These are phyloP conservation scores for Paecilomyces formosus DNA, from an alignment of 2,329 filamentous ascomycete species.

Conservation along the genomic window DNA sequence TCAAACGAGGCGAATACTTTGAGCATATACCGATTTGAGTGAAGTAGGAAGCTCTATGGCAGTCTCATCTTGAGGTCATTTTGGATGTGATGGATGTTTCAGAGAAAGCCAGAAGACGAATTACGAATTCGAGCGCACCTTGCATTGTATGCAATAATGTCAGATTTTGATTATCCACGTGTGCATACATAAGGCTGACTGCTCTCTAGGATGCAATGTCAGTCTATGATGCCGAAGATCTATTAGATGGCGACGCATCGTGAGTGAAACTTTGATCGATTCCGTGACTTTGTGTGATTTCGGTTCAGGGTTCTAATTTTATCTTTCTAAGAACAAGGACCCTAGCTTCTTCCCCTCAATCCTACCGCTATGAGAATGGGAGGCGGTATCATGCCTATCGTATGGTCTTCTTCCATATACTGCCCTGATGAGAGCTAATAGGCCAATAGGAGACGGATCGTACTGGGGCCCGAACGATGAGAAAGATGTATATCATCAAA, in stretches of 20 bases:
- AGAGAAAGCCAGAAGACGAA: background rate
- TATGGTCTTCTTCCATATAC: background rate
- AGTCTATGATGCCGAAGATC: background rate
- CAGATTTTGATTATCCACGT: background rate
- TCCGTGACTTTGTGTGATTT: background rate
- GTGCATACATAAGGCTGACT: background rate
- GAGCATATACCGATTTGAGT: background rate
- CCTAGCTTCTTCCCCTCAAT: conserved; percentile 17
- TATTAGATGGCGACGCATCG: background rate
- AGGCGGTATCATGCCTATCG: conserved; percentile 22
- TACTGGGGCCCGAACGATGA: conserved; percentile 23
- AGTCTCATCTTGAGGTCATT: background rate
- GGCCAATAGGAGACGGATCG: conserved; percentile 13
- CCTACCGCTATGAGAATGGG: conserved; percentile 25
- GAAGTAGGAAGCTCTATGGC: background rate
- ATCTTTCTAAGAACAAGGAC: conserved; percentile 7
- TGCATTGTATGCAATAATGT: background rate
- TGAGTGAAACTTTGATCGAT: background rate
- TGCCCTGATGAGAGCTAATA: background rate
- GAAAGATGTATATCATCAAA: conserved; percentile 12
- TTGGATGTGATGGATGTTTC: background rate
- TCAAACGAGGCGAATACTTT: background rate
- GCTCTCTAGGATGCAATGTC: background rate
- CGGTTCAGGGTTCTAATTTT: background rate
- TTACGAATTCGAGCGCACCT: background rate